phyloP scores from a whole-genome alignment of 2,329 filamentous ascomycete species.

The Pyricularia sp. region DNA sequence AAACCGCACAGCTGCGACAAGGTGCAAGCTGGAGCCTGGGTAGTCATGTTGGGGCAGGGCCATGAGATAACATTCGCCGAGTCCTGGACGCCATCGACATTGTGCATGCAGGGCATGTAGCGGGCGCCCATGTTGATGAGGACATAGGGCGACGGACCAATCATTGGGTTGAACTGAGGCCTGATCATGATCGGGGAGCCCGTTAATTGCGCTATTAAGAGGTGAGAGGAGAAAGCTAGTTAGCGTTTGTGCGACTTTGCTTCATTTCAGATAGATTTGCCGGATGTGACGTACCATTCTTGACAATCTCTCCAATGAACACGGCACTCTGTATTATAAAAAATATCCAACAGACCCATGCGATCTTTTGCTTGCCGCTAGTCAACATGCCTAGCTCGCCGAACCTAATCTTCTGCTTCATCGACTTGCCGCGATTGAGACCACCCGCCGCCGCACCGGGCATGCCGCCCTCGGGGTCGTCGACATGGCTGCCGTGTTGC shows the following conservation, averaged over 20 bases:
- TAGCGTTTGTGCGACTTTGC: neutral
- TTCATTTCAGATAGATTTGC: neutral
- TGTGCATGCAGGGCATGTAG: conserved; percentile 92
- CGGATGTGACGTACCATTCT: conserved; percentile 56
- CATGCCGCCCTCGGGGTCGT: conserved; percentile 32
- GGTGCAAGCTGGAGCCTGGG: conserved; percentile 52
- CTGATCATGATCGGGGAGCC: conserved; percentile 70
- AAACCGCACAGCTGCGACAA: conserved; percentile 81
- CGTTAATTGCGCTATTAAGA: conserved; percentile 32
- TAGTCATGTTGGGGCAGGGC: conserved; percentile 75
- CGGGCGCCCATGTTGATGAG: conserved; percentile 93
- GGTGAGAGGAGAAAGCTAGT: neutral
- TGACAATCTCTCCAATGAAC: conserved; percentile 81
- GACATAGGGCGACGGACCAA: conserved; percentile 82
- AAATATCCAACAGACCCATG: conserved; percentile 77
- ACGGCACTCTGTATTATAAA: conserved; percentile 70
- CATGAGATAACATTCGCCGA: conserved; percentile 43
- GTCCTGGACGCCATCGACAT: conserved; percentile 55
- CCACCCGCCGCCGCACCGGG: conserved; percentile 10
- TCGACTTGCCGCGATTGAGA: conserved; percentile 19
- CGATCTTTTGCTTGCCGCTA: conserved; percentile 46
- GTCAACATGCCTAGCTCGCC: conserved; percentile 53
- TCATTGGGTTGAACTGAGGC: conserved; percentile 92
- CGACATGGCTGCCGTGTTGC: conserved; percentile 45
- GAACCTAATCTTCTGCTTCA: conserved; percentile 38